phyloP scores from a whole-genome alignment of 2,329 filamentous ascomycete genomes.

The Alternaria burnsii region DNA sequence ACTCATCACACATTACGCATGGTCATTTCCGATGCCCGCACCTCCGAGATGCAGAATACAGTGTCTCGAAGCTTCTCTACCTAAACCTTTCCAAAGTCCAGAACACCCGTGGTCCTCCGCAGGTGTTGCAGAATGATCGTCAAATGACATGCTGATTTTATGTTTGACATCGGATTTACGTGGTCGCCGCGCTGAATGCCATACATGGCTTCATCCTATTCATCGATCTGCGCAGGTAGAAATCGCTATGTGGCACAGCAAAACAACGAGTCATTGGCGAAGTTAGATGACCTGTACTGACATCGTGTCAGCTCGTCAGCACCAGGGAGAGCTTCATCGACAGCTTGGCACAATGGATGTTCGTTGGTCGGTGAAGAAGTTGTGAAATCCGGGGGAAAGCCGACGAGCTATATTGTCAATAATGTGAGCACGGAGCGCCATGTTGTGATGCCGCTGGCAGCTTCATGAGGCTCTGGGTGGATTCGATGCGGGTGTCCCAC shows the following conservation, averaged over 20 bases:
- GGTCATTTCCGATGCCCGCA: not conserved
- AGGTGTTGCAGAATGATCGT: not conserved
- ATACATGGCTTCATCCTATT: conserved; percentile 1
- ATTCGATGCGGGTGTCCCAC: conserved; percentile 18
- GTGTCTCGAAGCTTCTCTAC: conserved; percentile 9
- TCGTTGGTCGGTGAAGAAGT: not conserved
- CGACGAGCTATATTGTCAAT: not conserved
- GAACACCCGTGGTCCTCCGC: not conserved
- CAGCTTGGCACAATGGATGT: not conserved
- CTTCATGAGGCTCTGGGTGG: conserved; percentile 19
- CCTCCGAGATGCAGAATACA: not conserved
- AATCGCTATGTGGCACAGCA: conserved; percentile 9
- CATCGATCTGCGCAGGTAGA: conserved; percentile 9
- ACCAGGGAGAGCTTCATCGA: not conserved
- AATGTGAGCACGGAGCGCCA: conserved; percentile 6
- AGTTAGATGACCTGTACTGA: not conserved
- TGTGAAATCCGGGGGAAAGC: not conserved
- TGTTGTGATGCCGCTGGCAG: conserved; percentile 5
- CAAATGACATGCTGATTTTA: not conserved
- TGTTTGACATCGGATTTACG: not conserved
- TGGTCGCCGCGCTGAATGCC: conserved; percentile 9
- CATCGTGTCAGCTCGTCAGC: not conserved
- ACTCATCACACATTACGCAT: conserved; percentile 3
- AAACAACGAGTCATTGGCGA: conserved; percentile 10
- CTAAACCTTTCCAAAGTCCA: not conserved